phyloP scores from a whole-genome alignment of 768 basidiomycete species.

The Boletellus emodensis region DNA sequence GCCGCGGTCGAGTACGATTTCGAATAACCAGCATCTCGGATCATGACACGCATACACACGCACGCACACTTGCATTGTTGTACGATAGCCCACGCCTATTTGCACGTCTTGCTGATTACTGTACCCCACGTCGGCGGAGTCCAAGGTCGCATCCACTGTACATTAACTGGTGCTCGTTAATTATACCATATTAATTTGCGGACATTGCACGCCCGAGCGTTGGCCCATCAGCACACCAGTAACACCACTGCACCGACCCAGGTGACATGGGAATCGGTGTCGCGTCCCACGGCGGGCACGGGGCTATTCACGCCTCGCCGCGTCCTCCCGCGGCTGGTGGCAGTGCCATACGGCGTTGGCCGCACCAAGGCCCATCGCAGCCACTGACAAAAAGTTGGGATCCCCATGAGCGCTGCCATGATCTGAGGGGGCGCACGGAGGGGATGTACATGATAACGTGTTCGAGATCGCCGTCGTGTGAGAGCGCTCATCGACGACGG shows the following conservation, averaged over 20 bases:
- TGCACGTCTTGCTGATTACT: background rate
- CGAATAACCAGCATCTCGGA: conserved; percentile 36
- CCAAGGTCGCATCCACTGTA: conserved; percentile 21
- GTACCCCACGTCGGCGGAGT: background rate
- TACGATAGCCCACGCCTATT: conserved; percentile 32
- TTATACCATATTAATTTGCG: conserved; percentile 34
- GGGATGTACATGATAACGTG: no score
- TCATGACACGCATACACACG: conserved; percentile 6
- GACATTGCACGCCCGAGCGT: no score
- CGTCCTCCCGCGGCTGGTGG: no score
- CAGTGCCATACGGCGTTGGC: no score
- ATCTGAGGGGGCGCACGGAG: no score
- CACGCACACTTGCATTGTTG: conserved; percentile 19
- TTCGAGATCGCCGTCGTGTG: conserved; percentile 2
- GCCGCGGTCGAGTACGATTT: conserved; percentile 73
- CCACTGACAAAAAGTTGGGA: no score
- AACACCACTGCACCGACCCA: no score
- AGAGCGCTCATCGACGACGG: background rate
- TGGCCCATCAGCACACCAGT: no score
- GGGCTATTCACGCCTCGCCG: background rate
- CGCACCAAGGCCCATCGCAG: no score
- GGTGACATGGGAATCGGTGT: background rate
- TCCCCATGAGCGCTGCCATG: no score
- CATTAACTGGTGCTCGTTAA: conserved; percentile 28
- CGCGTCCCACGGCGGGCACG: background rate